A percentile compares a stretch with the other conserved stretches of the same genome.
Conservation (phyloP, 805 yeast genomes). For the Wickerhamomyces canadensis region DNA sequence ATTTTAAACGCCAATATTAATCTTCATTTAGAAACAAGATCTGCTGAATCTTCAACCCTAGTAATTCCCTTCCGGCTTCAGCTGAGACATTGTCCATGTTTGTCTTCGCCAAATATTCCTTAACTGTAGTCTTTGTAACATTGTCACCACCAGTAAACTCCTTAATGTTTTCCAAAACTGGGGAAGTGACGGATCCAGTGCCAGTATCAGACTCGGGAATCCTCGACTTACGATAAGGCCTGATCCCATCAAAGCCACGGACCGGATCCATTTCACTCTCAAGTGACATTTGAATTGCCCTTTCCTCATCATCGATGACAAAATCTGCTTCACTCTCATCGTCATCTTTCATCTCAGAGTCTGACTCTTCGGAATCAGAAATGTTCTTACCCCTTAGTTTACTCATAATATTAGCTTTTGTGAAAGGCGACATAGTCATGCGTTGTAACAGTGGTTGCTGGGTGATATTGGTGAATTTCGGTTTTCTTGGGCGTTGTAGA, state of each 20-base stretch:
- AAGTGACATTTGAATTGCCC: no score
- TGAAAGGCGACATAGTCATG: slow-evolving; percentile 19
- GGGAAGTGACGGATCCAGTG: no score
- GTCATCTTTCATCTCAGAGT: slow-evolving; percentile 25
- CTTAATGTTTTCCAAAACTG: neutral
- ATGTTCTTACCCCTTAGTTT: slow-evolving; percentile 11
- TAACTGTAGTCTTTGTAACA: neutral
- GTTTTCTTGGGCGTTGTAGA: slow-evolving; percentile 1
- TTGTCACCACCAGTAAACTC: no score
- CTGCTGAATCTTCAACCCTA: slow-evolving; percentile 23
- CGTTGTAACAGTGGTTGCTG: slow-evolving; percentile 4
- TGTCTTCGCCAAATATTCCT: neutral
- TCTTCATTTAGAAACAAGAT: slow-evolving; percentile 21
- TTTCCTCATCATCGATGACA: slow-evolving; percentile 10
- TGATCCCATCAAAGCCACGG: no score
- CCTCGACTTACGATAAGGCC: no score
- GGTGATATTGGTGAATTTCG: neutral
- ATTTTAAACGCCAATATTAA: neutral
- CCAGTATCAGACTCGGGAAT: no score
- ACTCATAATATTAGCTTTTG: slow-evolving; percentile 17
- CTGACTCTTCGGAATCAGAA: slow-evolving; percentile 20
- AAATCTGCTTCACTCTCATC: slow-evolving; percentile 19
- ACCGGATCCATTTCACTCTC: no score
- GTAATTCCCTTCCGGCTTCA: slow-evolving; percentile 18
- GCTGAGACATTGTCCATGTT: slow-evolving; percentile 13